Base-by-base conservation (phyloP, 2,329 filamentous ascomycete species). In the Fusarium tupiense region DNA sequence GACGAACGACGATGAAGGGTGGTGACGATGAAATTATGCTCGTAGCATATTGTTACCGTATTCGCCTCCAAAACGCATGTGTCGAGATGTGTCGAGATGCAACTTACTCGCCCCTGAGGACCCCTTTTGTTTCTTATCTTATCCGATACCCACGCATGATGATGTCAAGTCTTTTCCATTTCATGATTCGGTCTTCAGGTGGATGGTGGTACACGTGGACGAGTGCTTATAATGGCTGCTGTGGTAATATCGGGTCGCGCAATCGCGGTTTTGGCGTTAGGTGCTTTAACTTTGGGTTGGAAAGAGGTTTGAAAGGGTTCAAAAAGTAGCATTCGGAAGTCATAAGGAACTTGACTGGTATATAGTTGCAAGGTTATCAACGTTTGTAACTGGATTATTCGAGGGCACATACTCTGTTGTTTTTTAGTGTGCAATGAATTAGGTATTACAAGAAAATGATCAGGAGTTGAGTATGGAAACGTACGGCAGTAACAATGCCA, bases 121-220 rank as follows among this genome's bases (percentile, higher is more conserved):
- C 44, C 13, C 24, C 40, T 46, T 69, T 64, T 46, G 60, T 67
- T 66, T 66, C 69, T 61, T 61, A 62, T 67, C 50, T 69, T 70
- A 50, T 69, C 62, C 56, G 71, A 76, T 76, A 76, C 73, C 73
- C 73, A 75, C 41, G 62, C 37, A 57, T 71, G 54, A 71, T 67
- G 62, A 75, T 71, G 46, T 56, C 61, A 61, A 60, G 46, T 65
- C 68, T 66, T 59, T 50, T 38, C 60, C 44, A 69, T 43, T 56
- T 44, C 46, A 49, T 43, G 60, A 57, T 59, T 35, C 33, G 56
- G 41, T 43, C 40, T 69, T 24, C 22, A 54, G 60, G 64, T 24
- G 47, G 58, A 38, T 37, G 16, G 22, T 33, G 52, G 64, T 72
- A 54, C 37, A 37, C 19, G 37, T 62, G 24, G 31, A 50, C 19